These are phyloP conservation scores for Fusarium sp. DNA, from an alignment of 2,329 filamentous ascomycete genomes.

Conservation along the genomic window DNA sequence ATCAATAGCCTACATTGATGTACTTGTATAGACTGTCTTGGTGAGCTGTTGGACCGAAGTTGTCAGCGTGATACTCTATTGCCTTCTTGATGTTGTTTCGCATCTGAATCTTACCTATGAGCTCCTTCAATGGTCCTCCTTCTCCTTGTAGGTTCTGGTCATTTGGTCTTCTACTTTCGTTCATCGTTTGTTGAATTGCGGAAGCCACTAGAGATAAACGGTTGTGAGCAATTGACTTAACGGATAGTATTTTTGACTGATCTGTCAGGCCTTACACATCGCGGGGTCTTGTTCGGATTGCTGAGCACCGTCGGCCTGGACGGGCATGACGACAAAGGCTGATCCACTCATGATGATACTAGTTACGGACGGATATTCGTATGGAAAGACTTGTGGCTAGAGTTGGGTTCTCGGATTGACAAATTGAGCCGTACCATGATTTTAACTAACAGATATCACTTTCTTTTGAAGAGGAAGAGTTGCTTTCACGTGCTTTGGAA, in stretches of 20 bases:
- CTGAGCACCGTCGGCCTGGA: background rate
- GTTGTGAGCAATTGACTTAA: background rate
- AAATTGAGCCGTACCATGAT: background rate
- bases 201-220: background rate
- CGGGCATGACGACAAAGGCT: background rate
- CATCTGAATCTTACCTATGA: background rate
- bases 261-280: background rate
- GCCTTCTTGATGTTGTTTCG: background rate
- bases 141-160: background rate
- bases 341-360: background rate
- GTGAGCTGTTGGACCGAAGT: background rate
- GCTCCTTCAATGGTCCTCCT: background rate
- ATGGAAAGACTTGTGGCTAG: background rate
- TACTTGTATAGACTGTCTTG: background rate
- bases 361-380: background rate
- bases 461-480: background rate
- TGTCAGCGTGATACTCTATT: background rate
- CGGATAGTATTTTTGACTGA: background rate
- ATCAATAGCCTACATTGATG: background rate
- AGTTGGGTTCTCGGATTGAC: background rate
- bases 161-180: background rate
- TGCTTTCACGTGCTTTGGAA: background rate
- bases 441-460: background rate
- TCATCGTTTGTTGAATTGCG: background rate
- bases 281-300: background rate